Evolutionary conservation across 73 alveolate species (phyloP).

Genomic region (Vitrella brassicaformis): DNA sequence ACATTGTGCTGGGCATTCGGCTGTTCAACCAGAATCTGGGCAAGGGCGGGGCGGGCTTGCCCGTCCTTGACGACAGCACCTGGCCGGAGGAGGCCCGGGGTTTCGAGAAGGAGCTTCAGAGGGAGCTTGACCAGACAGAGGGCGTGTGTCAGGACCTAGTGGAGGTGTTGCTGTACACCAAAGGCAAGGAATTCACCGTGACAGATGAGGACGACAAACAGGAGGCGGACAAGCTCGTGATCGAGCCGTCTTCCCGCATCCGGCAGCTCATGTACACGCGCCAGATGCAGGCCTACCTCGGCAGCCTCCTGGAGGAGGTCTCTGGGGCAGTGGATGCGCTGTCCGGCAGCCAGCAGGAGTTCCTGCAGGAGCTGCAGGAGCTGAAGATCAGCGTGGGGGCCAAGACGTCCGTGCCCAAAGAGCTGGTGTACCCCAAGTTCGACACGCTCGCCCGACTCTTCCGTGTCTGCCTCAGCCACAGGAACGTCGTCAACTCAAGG

Average conservation of each 20-base stretch:
- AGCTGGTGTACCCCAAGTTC: slow-evolving; percentile 77
- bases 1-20: slow-evolving; percentile 92
- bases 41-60: slow-evolving; percentile 83
- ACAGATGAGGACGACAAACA: slow-evolving; percentile 64
- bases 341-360: slow-evolving; percentile 52
- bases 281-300: slow-evolving; percentile 63
- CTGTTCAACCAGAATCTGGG: slow-evolving; percentile 90
- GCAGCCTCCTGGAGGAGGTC: slow-evolving; percentile 72
- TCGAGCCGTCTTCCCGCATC: too few relatives aligned
- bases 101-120: too few relatives aligned
- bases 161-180: slow-evolving; percentile 54
- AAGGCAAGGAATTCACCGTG: slow-evolving; percentile 58
- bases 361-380: slow-evolving; percentile 63
- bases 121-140: too few relatives aligned
- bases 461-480: neutral
- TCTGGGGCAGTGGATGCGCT: slow-evolving; percentile 55
- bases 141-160: slow-evolving; percentile 62
- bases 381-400: slow-evolving; percentile 65
- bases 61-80: slow-evolving; percentile 38
- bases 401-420: slow-evolving; percentile 81
- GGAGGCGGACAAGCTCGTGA: too few relatives aligned
- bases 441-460: slow-evolving; percentile 55
- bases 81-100: too few relatives aligned
- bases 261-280: slow-evolving; percentile 69
- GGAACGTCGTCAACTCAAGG: neutral